Evolutionary conservation across 805 yeast genomes (phyloP), one percentile per base, ranked within the genome.

Genomic region (Nakazawaea laoshanensis): DNA sequence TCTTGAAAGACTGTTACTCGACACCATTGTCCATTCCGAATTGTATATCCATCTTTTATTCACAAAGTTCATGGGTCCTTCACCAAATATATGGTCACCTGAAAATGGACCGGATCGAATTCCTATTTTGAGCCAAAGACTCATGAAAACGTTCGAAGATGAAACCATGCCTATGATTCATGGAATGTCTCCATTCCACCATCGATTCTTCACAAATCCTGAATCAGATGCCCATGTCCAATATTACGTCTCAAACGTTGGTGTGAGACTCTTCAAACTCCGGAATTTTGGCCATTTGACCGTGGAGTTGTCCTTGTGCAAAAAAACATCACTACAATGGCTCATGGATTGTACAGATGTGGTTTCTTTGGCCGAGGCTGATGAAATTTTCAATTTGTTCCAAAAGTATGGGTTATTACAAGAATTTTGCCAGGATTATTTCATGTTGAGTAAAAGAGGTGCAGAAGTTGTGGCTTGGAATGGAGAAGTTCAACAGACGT

Each of bases 321-420:
- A 96, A 0, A 81, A 81, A 44, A 80, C 92, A 0, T 59, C 80
- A 1, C 68, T 77, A 54, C 96, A 87, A 47, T 89, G 95, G 95
- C 47, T 89, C 5, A 66, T 80, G 73, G 97, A 89, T 42, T 87
- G 96, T 48, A 82, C 95, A 1, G 92, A 84, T 46, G 61, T 78
- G 1, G 50, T 76, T 42, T 65, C 65, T 32, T 48, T 55, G 0
- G 56, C 58, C 9, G 83, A 74, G 38, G 80, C 85, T 0, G 47
- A 60, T 0, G 66, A 66, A 15, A 53, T 80, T 9, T 72, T 77
- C 1, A 59, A 65, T 4, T 47, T 72, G 9, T 67, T 82, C 37
- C 41, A 70, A 23, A 65, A 61, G 30, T 44, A 58, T 25, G 66
- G 65, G 0, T 50, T 78, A 5, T 61, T 80, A 16, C 54, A 55